Conservation (phyloP, 2,329 filamentous ascomycete genomes). For the Fusarium protoensiforme region DNA sequence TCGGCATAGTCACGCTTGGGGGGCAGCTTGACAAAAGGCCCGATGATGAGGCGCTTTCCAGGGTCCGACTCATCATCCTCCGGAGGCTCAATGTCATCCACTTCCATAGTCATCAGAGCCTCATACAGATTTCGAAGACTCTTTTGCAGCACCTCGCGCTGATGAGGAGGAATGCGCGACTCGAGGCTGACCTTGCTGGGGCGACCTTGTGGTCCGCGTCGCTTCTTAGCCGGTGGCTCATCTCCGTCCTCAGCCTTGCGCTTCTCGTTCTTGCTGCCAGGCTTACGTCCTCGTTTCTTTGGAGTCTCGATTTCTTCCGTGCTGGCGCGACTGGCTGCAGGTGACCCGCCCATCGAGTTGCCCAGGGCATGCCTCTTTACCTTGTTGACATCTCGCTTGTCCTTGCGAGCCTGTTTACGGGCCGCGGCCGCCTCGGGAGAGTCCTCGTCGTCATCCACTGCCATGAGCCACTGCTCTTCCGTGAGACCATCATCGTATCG, state of each 20-base stretch:
- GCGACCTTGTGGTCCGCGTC: slow-evolving; percentile 76
- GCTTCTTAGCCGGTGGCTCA: slow-evolving; percentile 82
- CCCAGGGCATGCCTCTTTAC: slow-evolving; percentile 63
- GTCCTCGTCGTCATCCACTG: slow-evolving; percentile 96
- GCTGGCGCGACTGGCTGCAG: slow-evolving; percentile 81
- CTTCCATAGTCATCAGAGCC: slow-evolving; percentile 84
- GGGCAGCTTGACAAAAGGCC: slow-evolving; percentile 92
- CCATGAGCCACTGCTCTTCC: slow-evolving; percentile 98
- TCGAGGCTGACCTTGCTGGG: slow-evolving; percentile 67
- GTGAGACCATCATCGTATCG: slow-evolving; percentile 97
- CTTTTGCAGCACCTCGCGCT: slow-evolving; percentile 82
- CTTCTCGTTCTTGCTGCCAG: slow-evolving; percentile 79
- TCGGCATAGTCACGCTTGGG: slow-evolving; percentile 91
- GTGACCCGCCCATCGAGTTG: slow-evolving; percentile 71
- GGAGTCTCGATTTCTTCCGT: slow-evolving; percentile 81
- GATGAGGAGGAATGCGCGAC: slow-evolving; percentile 69
- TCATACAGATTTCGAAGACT: slow-evolving; percentile 84
- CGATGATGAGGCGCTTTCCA: slow-evolving; percentile 83
- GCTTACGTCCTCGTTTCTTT: slow-evolving; percentile 89
- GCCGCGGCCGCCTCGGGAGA: slow-evolving; percentile 92
- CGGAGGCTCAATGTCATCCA: slow-evolving; percentile 72
- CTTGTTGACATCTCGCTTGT: slow-evolving; percentile 82
- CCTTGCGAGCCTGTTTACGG: slow-evolving; percentile 86
- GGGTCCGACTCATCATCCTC: slow-evolving; percentile 69
- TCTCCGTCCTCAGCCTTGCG: slow-evolving; percentile 86